Conservation (phyloP, 225 moss, liverwort and hornwort species). For the Marchantia paleacea region DNA sequence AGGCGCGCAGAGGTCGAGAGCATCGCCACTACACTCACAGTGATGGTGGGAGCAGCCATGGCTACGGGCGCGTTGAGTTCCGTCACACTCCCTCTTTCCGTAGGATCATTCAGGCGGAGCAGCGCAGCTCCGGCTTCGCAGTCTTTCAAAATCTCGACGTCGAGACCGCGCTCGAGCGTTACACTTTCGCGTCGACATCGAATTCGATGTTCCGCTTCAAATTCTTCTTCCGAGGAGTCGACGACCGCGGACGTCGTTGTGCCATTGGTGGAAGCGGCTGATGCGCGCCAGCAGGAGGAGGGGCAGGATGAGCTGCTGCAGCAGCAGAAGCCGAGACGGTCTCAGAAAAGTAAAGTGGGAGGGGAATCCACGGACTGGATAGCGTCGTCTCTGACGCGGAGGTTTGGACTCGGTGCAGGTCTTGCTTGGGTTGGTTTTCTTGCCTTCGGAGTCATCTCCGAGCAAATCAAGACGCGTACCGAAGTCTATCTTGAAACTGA, state of each 20-base stretch:
- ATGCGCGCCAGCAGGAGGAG: background rate
- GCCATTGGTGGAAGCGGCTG: background rate
- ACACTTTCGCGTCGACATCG: too few species aligned
- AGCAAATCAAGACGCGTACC: slow-evolving; percentile 94
- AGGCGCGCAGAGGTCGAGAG: too few species aligned
- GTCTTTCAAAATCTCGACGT: background rate
- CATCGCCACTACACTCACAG: background rate
- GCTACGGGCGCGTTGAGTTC: background rate
- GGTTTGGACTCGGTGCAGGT: slow-evolving; percentile 92
- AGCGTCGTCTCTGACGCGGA: slow-evolving; percentile 68
- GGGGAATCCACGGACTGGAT: slow-evolving; percentile 91
- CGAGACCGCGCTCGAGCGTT: too few species aligned
- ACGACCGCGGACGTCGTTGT: background rate
- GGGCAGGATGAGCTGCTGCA: background rate
- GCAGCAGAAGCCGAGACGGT: slow-evolving; percentile 1
- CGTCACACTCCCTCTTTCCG: background rate
- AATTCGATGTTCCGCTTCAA: slow-evolving; percentile 3
- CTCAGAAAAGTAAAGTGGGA: slow-evolving; percentile 18
- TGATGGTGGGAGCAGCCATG: slow-evolving; percentile 13
- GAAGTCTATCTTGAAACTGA: slow-evolving; percentile 75
- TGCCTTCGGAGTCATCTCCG: slow-evolving; percentile 88
- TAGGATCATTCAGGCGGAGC: background rate
- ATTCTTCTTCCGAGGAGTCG: background rate
- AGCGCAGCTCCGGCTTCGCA: background rate
- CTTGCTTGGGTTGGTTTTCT: slow-evolving; percentile 93